Base-by-base conservation (phyloP, 306 rosid species). In the Citrullus mucosospermus region DNA sequence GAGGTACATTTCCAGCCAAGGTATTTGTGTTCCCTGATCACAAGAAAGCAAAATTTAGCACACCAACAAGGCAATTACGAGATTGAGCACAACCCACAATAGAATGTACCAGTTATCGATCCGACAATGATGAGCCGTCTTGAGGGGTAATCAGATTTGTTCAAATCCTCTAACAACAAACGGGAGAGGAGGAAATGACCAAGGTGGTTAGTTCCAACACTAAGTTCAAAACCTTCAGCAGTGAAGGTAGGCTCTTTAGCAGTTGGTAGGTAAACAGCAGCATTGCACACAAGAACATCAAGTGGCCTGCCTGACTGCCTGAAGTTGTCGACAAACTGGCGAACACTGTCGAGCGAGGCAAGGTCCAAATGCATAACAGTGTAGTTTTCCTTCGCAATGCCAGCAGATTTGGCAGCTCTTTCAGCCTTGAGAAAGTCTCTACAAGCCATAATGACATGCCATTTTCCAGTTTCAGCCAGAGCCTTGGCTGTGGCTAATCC, bases 1-100 rank as follows among this genome's bases (percentile, higher is more conserved):
- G 99, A 80, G 99, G 99, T 79, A 96, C 98, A 86, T 96, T 96
- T 54, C 99, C 99, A n/a, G 99, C 99, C 91, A 96, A 85, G 48
- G 99, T 96, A 80, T 96, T 96, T 6, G 97, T 90, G 87, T 96
- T 96, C 41, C 98, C 98, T 92, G 86, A 84, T 83, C 53, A 48
- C 9, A 4, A 63, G 68, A 80, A 81, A 84, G 71, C 50, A 58
- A 57, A 71, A 16, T 61, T 57, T 3, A 70, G 56, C 43, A 72
- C 11, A 38, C 20, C 76, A 46, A 44, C 38, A 70, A 28, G 56
- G 48, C 43, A 65, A 62, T 28, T 15, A 28, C 8, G 1, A 50
- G 41, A 50, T 16, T 28, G 43, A 48, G n/a, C 30, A 15, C 41
- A 72, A 72, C 18, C 1, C 13, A 30, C 3, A 16, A 22, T 53